Percentiles rank a stretch among this genome's conserved stretches.
Conservation (phyloP, 1,284 basidiomycete species). For the Inonotus hispidus region DNA sequence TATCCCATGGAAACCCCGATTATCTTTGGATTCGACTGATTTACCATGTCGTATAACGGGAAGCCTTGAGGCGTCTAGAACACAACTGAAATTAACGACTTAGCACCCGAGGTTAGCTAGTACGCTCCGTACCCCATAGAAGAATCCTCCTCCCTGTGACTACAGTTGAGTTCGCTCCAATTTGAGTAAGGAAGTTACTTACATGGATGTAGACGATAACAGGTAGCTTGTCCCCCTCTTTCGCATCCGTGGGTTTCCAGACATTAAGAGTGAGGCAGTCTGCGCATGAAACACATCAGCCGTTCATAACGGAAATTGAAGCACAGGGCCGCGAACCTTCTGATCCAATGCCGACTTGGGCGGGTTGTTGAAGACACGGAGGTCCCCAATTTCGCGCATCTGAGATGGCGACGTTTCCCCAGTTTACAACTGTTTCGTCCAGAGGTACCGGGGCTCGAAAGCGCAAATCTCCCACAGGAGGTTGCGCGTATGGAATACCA, state of each 20-base stretch:
- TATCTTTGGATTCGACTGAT: constrained; percentile 41
- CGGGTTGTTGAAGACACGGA: constrained; percentile 39
- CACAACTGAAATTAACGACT: not conserved
- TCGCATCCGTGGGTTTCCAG: constrained; percentile 42
- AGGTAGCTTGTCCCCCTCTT: constrained; percentile 38
- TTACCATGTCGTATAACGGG: constrained; percentile 50
- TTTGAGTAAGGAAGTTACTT: constrained; percentile 7
- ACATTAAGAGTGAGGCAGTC: constrained; percentile 52
- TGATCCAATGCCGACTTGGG: constrained; percentile 36
- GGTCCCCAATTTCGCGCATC: constrained; percentile 41
- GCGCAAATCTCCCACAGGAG: constrained; percentile 44
- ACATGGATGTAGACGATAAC: constrained; percentile 44
- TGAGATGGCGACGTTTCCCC: constrained; percentile 22
- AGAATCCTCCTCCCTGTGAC: constrained; percentile 38
- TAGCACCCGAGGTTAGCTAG: not conserved
- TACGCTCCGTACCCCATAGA: constrained; percentile 25
- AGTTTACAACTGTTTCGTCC: constrained; percentile 30
- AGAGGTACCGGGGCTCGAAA: constrained; percentile 46
- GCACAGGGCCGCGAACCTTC: constrained; percentile 27
- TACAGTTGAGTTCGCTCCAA: not conserved
- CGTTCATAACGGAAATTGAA: not conserved
- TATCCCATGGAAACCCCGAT: constrained; percentile 52
- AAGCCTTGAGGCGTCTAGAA: constrained; percentile 39
- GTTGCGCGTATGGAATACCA: constrained; percentile 50
- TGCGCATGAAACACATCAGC: constrained; percentile 6